Base-by-base conservation (phyloP, 106 monocot genomes). In the Apostasia ramifera region DNA sequence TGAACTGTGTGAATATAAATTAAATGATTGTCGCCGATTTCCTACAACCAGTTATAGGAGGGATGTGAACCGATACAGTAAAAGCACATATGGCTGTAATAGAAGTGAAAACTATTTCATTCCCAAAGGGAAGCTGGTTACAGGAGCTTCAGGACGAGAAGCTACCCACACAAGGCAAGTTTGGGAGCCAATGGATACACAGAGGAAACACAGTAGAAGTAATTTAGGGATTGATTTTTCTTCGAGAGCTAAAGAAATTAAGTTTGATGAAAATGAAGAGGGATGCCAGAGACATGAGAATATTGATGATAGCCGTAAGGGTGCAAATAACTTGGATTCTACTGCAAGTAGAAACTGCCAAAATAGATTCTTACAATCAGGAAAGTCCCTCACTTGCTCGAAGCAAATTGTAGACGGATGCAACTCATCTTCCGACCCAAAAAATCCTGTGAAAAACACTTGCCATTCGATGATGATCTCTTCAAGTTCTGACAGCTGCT, bases 401-500 rank as follows among this genome's bases (percentile, higher is more conserved):
- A 77, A 80, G 26, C 26, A 26, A 26, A 26, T 26, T 26, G 26
- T 26, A 26, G 26, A 26, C 26, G 49, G 58, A 58, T 47, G 47
- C 6, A 43, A 65, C 9, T 68, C 70, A 65, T 66, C 72, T 63
- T 55, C 56, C 44, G 51, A 70, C 40, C 42, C 40, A 59, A 14
- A 6, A 59, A 14, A 59, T 59, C 37, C 37, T 59, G 26, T 52
- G 10, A 66, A 39, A 26, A 74, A 49, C 47, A 53, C 40, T 52
- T 76, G 63, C 79, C 71, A 75, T 79, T 64, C 78, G 1, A 46
- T 67, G n/a, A 55, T 54, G 47, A 77, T 54, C 62, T 80, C 86
- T 1, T 83, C 79, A 14, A 80, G 82, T 80, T 91, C 87, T 7
- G 91, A 87, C 59, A 85, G 78, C 77, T 84, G 86, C 66, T 91